Base-by-base conservation (phyloP, 148 eudicot species). In the Cornus florida region DNA sequence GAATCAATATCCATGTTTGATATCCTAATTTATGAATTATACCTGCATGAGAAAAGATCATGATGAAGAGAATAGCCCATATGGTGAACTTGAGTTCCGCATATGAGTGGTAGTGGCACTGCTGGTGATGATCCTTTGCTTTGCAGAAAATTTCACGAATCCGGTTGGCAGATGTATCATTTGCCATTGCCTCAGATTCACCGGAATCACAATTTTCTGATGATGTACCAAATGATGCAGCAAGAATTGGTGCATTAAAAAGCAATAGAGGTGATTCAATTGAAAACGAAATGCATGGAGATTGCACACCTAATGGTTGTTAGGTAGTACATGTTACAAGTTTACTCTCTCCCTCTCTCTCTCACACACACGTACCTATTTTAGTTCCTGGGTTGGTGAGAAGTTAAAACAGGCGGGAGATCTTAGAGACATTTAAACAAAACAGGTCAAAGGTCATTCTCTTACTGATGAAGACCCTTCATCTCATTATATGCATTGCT, bases 301-400 rank as follows among this genome's bases (percentile, higher is more conserved):
- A 81, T 76, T 66, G 70, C 59, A 71, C 75, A 76, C 79, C 83
- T 81, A 77, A 76, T 70, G 59, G 59, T 69, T 67, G 82, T 75
- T 69, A 17, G 69, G 73, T 24, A 43, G 62, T 60, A 50, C 35
- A 2, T 71, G 28, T 17, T 31, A 33, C 20, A 20, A 28, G 1
- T 28, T 28, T 28, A 28, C 1, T 35, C 38, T 56, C 23, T 59
- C 41, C 28, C 75, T 59, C 53, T 46, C n/a, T 62, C 28, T 79
- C 70, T 31, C 67, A 6, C 67, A 28, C 75, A 12, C 41, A 24
- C 35, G 8, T 11, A 10, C 33, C 19, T 31, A 43, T 70, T 71
- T 39, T 32, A 41, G 5, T 32, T 69, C 13, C 14, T 20, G 66
- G 35, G 22, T 50, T 14, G 11, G 50, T 35, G 72, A 70, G 48